A percentile compares a stretch with the other conserved stretches of the same genome.
These are phyloP conservation scores for Pyracantha coccinea DNA, from an alignment of 331 rosid genomes.

Conservation along the genomic window DNA sequence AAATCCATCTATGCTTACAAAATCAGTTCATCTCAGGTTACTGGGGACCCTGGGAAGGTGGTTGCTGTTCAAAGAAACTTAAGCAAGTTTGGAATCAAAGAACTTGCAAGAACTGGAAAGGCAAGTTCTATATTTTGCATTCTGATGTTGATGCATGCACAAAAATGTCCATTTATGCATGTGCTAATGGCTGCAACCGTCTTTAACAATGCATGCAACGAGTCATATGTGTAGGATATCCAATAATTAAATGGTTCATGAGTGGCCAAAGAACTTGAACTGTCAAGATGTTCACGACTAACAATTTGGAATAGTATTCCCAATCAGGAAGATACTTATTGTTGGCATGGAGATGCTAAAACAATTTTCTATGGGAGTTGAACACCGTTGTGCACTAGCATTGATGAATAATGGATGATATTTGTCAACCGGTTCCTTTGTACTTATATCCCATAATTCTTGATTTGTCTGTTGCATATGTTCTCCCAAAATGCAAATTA, in stretches of 20 bases:
- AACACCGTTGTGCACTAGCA: too few species aligned
- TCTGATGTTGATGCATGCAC: not conserved
- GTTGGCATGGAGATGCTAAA: too few species aligned
- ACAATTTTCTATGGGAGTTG: too few species aligned
- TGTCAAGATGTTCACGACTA: not conserved
- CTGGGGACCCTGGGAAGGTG: slow-evolving; percentile 62
- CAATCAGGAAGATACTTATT: too few species aligned
- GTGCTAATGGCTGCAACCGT: not conserved
- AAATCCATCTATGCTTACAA: not conserved
- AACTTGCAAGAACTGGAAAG: slow-evolving; percentile 60
- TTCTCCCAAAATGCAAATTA: too few species aligned
- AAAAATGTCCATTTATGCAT: not conserved
- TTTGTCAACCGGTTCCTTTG: too few species aligned
- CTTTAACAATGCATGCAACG: not conserved
- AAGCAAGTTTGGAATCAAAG: slow-evolving; percentile 44
- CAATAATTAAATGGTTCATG: not conserved
- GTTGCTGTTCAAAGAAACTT: slow-evolving; percentile 48
- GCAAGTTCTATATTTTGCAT: slow-evolving; percentile 5
- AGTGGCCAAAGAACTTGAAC: not conserved
- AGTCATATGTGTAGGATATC: not conserved
- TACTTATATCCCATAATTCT: too few species aligned
- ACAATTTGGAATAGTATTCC: not conserved
- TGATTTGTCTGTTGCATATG: too few species aligned
- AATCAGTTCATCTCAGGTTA: slow-evolving; percentile 25
- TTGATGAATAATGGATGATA: too few species aligned